Evolutionary conservation across 805 yeast genomes (phyloP).

Genomic region (Nakazawaea pomicola): DNA sequence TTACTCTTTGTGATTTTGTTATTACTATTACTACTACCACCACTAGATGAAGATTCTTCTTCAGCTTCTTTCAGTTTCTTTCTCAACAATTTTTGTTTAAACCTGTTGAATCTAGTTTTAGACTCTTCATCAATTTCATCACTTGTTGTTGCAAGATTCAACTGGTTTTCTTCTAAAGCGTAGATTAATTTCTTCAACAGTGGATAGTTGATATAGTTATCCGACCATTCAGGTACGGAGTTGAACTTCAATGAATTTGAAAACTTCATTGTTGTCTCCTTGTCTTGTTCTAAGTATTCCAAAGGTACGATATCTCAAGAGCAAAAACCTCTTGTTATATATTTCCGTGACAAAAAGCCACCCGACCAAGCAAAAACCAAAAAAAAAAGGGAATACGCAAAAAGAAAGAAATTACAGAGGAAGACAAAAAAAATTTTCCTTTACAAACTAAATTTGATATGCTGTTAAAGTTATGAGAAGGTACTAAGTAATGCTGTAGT

Average conservation of each 20-base stretch:
- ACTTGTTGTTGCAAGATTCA: conserved; percentile 15
- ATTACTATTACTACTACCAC: too few relatives aligned
- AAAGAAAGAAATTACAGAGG: too few relatives aligned
- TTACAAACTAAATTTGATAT: too few relatives aligned
- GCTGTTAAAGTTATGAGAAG: too few relatives aligned
- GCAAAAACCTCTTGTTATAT: too few relatives aligned
- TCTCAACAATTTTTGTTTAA: neutral
- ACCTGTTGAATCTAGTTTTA: neutral
- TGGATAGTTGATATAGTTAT: conserved; percentile 38
- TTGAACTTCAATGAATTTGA: conserved; percentile 45
- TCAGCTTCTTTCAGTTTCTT: neutral
- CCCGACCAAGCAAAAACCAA: too few relatives aligned
- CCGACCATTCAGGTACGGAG: conserved; percentile 53
- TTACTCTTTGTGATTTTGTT: too few relatives aligned
- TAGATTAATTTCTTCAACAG: conserved; percentile 53
- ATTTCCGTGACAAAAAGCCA: too few relatives aligned
- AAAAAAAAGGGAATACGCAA: too few relatives aligned
- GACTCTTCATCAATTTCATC: conserved; percentile 16
- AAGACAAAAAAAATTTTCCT: too few relatives aligned
- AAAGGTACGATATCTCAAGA: too few relatives aligned
- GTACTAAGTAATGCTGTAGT: conserved; percentile 1
- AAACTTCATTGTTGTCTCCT: conserved; percentile 34
- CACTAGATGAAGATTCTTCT: conserved; percentile 1
- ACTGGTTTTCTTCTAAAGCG: conserved; percentile 39
- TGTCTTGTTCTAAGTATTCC: neutral